Percentiles rank a stretch among this genome's conserved stretches.
Conservation (phyloP, 2,329 filamentous ascomycete genomes). For the Tricladium varicosporioides region DNA sequence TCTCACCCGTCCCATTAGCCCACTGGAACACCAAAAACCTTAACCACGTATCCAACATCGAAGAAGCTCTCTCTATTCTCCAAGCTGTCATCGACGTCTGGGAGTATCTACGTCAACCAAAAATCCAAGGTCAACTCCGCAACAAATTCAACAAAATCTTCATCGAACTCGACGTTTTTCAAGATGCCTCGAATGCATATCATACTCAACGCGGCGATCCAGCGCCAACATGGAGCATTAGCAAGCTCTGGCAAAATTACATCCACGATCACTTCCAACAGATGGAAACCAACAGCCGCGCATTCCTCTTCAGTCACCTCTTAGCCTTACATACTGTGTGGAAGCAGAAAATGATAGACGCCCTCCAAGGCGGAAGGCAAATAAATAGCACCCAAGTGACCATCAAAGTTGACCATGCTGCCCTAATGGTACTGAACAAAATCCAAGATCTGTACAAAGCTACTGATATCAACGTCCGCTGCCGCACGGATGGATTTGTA, state of each 20-base stretch:
- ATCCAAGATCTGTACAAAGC: conserved; percentile 24
- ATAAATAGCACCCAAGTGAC: conserved; percentile 20
- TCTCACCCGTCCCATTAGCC: conserved; percentile 21
- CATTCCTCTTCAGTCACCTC: conserved; percentile 19
- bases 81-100: conserved; percentile 23
- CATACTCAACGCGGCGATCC: conserved; percentile 10
- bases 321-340: conserved; percentile 18
- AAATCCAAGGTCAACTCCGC: conserved; percentile 22
- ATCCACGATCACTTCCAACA: neutral
- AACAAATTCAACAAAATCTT: conserved; percentile 21
- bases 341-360: conserved; percentile 17
- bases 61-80: conserved; percentile 26
- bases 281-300: conserved; percentile 19
- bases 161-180: conserved; percentile 23
- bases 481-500: conserved; percentile 18
- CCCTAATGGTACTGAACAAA: conserved; percentile 23
- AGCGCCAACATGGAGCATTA: conserved; percentile 16
- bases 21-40: conserved; percentile 23
- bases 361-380: conserved; percentile 9
- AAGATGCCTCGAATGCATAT: conserved; percentile 21
- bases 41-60: conserved; percentile 22
- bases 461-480: conserved; percentile 17
- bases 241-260: conserved; percentile 23
- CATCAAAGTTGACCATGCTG: conserved; percentile 21
- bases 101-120: conserved; percentile 17